Conservation (phyloP, 2,329 filamentous ascomycete species). For the Geoglossum cookeanum region DNA sequence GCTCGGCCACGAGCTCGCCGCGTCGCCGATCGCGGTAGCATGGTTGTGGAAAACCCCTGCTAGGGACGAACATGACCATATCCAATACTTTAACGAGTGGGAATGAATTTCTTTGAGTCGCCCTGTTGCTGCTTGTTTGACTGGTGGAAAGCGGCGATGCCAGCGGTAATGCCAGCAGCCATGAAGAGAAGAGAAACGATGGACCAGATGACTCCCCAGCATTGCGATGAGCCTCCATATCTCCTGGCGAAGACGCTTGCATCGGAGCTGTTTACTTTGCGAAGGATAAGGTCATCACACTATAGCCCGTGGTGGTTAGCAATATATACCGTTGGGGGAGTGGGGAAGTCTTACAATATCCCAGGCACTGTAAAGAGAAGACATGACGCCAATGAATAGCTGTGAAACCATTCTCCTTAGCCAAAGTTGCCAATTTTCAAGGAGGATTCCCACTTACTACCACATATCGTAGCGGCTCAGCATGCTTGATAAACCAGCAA, state of each 20-base stretch:
- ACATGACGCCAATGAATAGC: conserved; percentile 71
- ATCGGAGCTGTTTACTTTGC: conserved; percentile 65
- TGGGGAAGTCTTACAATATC: conserved; percentile 39
- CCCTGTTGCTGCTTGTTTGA: conserved; percentile 47
- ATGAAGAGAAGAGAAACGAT: conserved; percentile 54
- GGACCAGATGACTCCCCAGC: conserved; percentile 66
- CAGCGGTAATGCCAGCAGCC: conserved; percentile 53
- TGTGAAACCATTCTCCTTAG: conserved; percentile 14
- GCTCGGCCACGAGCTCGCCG: not conserved
- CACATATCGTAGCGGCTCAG: conserved; percentile 52
- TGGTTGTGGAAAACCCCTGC: not conserved
- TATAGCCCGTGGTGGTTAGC: conserved; percentile 12
- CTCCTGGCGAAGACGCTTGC: conserved; percentile 60
- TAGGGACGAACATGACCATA: not conserved
- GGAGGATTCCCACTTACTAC: conserved; percentile 28
- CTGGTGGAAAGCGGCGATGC: conserved; percentile 56
- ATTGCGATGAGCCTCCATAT: conserved; percentile 62
- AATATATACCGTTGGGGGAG: not conserved
- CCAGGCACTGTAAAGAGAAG: conserved; percentile 62
- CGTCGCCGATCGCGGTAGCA: not conserved
- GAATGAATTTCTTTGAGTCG: conserved; percentile 48
- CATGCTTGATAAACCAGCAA: conserved; percentile 66
- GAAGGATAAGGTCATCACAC: conserved; percentile 62
- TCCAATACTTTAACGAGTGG: conserved; percentile 18
- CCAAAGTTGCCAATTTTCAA: not conserved